Percentiles rank a stretch among this genome's conserved stretches.
Conservation (phyloP, 306 rosid species). For the Malus domestica region ASM211411v1 NC_041802.1:21599501-21600000, state of each 20-base stretch:
- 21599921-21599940: background rate
- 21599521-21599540: too few relatives aligned
- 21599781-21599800: background rate
- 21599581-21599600: accelerated
- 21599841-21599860: background rate
- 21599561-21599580: accelerated
- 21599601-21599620: too few relatives aligned
- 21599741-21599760: background rate
- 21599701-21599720: background rate
- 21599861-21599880: background rate
- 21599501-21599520: too few relatives aligned
- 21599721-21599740: constrained; percentile 9
- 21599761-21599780: background rate
- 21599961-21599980: background rate
- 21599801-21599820: background rate
- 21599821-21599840: constrained; percentile 15
- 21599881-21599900: constrained; percentile 3
- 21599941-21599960: background rate
- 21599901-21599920: constrained; percentile 7
- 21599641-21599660: too few relatives aligned
- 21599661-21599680: too few relatives aligned
- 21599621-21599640: too few relatives aligned
- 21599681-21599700: accelerated
- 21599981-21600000: too few relatives aligned
- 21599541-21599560: too few relatives aligned